Evolutionary conservation across 2,329 filamentous ascomycete species (phyloP), one percentile per base, ranked within the genome.

Genomic region (Colletotrichum sp.): DNA sequence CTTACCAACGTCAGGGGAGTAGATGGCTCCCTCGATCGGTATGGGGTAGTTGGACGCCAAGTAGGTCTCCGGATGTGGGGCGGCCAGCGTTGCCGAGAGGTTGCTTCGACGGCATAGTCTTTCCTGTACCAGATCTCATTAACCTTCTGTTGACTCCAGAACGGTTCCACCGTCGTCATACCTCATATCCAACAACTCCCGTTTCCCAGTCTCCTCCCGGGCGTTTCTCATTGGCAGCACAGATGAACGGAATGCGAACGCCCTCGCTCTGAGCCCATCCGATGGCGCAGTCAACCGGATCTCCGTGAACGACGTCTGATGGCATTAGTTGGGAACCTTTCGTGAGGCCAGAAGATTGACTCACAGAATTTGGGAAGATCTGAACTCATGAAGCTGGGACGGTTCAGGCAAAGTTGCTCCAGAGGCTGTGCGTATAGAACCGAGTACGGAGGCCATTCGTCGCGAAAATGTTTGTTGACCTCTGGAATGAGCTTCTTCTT

Each of bases 171-270:
- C 8, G n/a, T 43, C 28, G 21, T 26, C 64, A 66, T 75, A 77
- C 76, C 74, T 87, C 86, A 76, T 87, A 87, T 39, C 86, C 86
- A 4, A 85, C 82, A 14, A 85, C 87, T 76, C 88, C 89, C 8
- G 90, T 93, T 79, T 95, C 94, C 94, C 94, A 96, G 81, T 96
- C 94, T n/a, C 94, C 94, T 12, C 94, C 94, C 1, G 94, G 90
- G 48, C 93, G 89, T 81, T 93, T 94, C 82, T 96, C 94, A 84
- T 96, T 95, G 64, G 94, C 94, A 71, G 92, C 90, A 78, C 93
- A 95, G 77, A 95, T 91, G 74, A 95, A 92, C 1, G 93, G 92
- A 71, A 95, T 89, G 4, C 85, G 83, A 48, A 86, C 80, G 4
- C 74, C 72, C 55, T 76, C 74, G 4, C 65, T 70, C 61, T 74